Percentiles rank a stretch among this genome's conserved stretches.
These are phyloP conservation scores for Fusarium avenaceum DNA, from an alignment of 2,329 filamentous ascomycete species.

Conservation along the genomic window DNA sequence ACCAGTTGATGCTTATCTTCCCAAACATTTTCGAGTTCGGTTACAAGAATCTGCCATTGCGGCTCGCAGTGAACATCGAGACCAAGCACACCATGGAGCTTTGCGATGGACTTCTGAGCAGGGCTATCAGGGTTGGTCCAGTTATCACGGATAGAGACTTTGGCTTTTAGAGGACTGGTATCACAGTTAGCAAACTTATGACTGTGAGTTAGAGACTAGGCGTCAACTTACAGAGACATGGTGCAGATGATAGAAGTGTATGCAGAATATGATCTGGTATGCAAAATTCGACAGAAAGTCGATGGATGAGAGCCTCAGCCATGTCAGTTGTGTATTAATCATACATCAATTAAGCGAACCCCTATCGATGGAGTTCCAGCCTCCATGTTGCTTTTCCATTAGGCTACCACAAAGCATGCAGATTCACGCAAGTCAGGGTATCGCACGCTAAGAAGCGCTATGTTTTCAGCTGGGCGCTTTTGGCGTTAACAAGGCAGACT, in stretches of 20 bases:
- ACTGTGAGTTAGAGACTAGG: not conserved
- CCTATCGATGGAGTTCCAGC: not conserved
- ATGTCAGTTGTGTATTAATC: not conserved
- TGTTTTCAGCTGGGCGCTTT: slow-evolving; percentile 44
- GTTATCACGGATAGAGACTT: slow-evolving; percentile 59
- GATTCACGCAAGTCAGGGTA: slow-evolving; percentile 9
- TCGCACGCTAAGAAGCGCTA: slow-evolving; percentile 39
- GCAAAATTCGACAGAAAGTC: no score
- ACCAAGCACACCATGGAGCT: slow-evolving; percentile 55
- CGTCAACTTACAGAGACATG: slow-evolving; percentile 22
- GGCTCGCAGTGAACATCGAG: slow-evolving; percentile 56
- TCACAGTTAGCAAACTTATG: not conserved
- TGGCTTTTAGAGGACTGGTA: slow-evolving; percentile 59
- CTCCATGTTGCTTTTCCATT: not conserved
- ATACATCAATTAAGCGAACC: slow-evolving; percentile 1
- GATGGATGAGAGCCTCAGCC: no score
- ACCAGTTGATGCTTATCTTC: slow-evolving; percentile 58
- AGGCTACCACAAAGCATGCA: not conserved
- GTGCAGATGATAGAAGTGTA: not conserved
- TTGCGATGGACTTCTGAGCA: slow-evolving; percentile 52
- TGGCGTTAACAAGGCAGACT: slow-evolving; percentile 39
- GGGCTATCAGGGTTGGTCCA: slow-evolving; percentile 56
- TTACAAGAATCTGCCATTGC: slow-evolving; percentile 60
- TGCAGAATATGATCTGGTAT: not conserved
- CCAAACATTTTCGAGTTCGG: slow-evolving; percentile 56